phyloP scores from a whole-genome alignment of 768 basidiomycete genomes.

The Boletus sp. region DNA sequence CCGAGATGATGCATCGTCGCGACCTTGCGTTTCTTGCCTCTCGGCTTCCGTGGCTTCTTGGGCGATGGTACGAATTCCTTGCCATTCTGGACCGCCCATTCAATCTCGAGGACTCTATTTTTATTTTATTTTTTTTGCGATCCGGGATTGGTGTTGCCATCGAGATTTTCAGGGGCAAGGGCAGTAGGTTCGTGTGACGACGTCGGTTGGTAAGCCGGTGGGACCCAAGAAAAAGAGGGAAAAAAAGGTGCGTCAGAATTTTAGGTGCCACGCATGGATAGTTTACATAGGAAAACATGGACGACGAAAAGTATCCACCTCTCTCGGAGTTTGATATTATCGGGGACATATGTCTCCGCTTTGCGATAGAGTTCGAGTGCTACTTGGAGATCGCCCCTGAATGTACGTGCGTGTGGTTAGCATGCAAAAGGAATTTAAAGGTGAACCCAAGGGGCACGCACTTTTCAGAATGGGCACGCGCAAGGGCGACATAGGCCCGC shows the following conservation, averaged over 20 bases:
- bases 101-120: constrained; percentile 70
- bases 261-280: constrained; percentile 35
- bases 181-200: no score
- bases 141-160: no score
- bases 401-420: background rate
- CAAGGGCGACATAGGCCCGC: constrained; percentile 78
- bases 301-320: constrained; percentile 79
- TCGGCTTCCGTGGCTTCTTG: constrained; percentile 37
- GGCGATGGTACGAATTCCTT: constrained; percentile 57
- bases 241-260: constrained; percentile 42
- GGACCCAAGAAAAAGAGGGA: constrained; percentile 8
- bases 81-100: constrained; percentile 69
- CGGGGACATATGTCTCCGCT: constrained; percentile 80
- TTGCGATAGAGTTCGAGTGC: constrained; percentile 81
- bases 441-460: constrained; percentile 31
- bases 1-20: constrained; percentile 12
- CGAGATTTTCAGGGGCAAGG: no score
- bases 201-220: no score
- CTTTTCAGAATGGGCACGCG: constrained; percentile 80
- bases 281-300: constrained; percentile 58
- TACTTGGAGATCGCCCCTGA: constrained; percentile 73
- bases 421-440: background rate
- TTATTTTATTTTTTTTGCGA: background rate
- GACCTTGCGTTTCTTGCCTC: constrained; percentile 34
- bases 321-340: constrained; percentile 80